Conservation (phyloP, 306 rosid genomes). For the Rosa rugosa region DNA sequence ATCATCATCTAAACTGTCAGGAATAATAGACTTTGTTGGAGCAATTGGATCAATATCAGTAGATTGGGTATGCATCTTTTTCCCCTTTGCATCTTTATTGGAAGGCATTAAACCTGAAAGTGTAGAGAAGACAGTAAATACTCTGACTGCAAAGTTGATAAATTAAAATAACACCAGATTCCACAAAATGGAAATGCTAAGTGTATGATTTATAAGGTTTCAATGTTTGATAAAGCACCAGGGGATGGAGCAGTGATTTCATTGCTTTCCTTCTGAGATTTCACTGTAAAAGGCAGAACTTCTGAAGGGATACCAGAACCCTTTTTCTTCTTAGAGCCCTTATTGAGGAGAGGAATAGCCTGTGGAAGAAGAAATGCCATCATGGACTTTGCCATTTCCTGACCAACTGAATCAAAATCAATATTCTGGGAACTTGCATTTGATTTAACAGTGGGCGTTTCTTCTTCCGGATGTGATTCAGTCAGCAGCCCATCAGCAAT, state of each 20-base stretch:
- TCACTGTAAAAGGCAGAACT: conserved; percentile 27
- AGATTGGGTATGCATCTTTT: conserved; percentile 30
- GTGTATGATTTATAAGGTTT: background rate
- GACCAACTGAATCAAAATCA: conserved; percentile 57
- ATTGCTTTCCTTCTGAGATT: conserved; percentile 32
- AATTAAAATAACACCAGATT: background rate
- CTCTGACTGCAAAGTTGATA: background rate
- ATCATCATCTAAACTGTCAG: conserved; percentile 45
- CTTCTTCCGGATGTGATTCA: conserved; percentile 38
- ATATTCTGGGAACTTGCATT: conserved; percentile 40
- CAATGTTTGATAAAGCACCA: conserved; percentile 30
- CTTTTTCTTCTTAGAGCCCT: conserved; percentile 45
- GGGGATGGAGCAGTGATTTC: conserved; percentile 29
- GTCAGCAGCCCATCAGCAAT: conserved; percentile 38
- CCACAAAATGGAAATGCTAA: background rate
- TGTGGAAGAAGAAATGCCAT: conserved; percentile 83
- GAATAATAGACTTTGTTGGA: conserved; percentile 36
- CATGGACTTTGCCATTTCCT: conserved; percentile 74
- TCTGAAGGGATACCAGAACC: conserved; percentile 29
- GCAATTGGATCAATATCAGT: conserved; percentile 23
- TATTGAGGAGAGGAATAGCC: conserved; percentile 74
- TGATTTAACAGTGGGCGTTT: conserved; percentile 30
- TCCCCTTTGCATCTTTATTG: conserved; percentile 26
- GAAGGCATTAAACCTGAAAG: conserved; percentile 34
- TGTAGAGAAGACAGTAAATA: conserved; percentile 11